Evolutionary conservation across 2,329 filamentous ascomycete species (phyloP), one percentile per base, ranked within the genome.

Genomic region (Rasamsonia emersonii): DNA sequence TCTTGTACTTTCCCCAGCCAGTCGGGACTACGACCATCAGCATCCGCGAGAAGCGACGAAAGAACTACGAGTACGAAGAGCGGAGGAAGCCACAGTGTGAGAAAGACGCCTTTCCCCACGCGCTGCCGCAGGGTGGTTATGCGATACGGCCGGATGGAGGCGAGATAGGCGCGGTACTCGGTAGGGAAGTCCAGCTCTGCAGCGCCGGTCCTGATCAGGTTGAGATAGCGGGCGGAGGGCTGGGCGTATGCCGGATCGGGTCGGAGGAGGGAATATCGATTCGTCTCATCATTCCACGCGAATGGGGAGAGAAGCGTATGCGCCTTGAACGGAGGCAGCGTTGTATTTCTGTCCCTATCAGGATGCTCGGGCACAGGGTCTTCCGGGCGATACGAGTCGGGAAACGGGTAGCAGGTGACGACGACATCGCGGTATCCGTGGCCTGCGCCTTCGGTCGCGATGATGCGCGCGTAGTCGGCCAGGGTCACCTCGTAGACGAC

Each of bases 401-500:
- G 68, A 6, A 95, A 71, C 0, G 78, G 68, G 41, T 85, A 68
- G 58, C 89, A 95, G 17, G 81, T 76, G 9, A 94, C 77, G 0
- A 85, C 52, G 8, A 94, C 75, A 52, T 96, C 86, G 35, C 79
- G 67, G 64, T 98, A 98, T n/a, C 79, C 73, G 2, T 77, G 63
- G 11, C 88, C 88, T 18, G 84, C 88, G 31, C 89, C 89, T 56
- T 98, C 91, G 4, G 88, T 95, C 4, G 79, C 79, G 39, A 96
- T 80, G 45, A 98, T 94, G 38, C 75, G 82, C 5, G 78, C 72
- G 54, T 84, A 98, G 62, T 98, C 91, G 25, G 71, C 59, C 11
- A 71, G 64, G 1, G 86, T 94, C 18, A 96, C 85, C 62, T 96
- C 88, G 63, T 98, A 98, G 3, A 96, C 91, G 10, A 94, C 86